A percentile compares a stretch with the other conserved stretches of the same genome.
Evolutionary conservation across 352 stramenopile species (phyloP).

Genomic region (Elongisporangium senticosum): DNA sequence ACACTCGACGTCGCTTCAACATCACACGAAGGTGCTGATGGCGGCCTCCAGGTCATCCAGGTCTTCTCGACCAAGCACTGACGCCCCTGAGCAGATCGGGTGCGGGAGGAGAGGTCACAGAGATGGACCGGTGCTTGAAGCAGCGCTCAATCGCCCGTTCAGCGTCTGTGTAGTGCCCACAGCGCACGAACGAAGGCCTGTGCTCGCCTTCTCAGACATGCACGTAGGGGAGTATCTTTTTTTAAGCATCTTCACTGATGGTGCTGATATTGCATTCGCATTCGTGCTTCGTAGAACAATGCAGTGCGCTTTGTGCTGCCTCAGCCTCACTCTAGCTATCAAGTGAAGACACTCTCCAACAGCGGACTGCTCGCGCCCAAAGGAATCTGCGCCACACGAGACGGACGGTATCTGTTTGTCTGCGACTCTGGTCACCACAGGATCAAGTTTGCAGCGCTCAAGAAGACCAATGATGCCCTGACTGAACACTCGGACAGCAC

Average conservation of each 20-base stretch:
- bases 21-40: background rate
- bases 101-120: conserved; percentile 21
- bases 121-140: conserved; percentile 16
- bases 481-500: background rate
- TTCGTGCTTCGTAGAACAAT: conserved; percentile 23
- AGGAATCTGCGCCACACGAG: conserved; percentile 30
- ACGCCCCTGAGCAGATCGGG: conserved; percentile 5
- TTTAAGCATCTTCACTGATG: background rate
- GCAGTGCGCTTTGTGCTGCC: conserved; percentile 27
- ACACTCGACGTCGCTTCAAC: too few relatives aligned
- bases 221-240: conserved; percentile 12
- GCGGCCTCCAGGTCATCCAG: background rate
- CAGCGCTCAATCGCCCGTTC: conserved; percentile 34
- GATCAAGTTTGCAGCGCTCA: conserved; percentile 38
- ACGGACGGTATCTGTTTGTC: conserved; percentile 40
- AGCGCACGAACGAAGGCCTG: conserved; percentile 3
- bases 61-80: background rate
- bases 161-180: conserved; percentile 22
- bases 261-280: background rate
- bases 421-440: conserved; percentile 50
- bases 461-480: background rate
- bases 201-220: conserved; percentile 28
- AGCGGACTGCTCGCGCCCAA: conserved; percentile 38
- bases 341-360: conserved; percentile 21
- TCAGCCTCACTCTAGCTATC: background rate